Evolutionary conservation across 495 filamentous ascomycete species (phyloP), one percentile per base, ranked within the genome.

Genomic region (Tuber melanosporum): DNA sequence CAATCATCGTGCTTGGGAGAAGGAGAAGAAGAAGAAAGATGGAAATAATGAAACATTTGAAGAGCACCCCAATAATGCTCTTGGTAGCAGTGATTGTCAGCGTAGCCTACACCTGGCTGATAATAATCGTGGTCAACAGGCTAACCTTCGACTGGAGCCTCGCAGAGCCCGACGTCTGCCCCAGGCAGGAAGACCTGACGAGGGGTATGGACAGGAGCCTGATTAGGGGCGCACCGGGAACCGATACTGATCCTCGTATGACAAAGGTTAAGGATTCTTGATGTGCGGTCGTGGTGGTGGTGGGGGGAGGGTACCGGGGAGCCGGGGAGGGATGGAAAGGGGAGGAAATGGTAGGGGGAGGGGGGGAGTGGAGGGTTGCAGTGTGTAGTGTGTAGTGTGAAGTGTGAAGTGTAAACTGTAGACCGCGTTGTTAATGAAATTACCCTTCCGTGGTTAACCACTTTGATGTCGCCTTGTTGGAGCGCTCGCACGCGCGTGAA

Each of bases 141-240:
- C 0, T 66, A 12, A 66, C 57, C n/a, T 66, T 66, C n/a, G 57
- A 66, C 26, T 62, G 52, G 52, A 10, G n/a, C 57, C 57, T 66
- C 57, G 57, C 57, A 66, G 57, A 66, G 57, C 57, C n/a, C n/a
- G 57, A 32, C n/a, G n/a, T 62, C 52, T 62, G 52, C 52, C 52
- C 52, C n/a, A 62, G 52, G 52, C 6, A 32, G n/a, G 52, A 62
- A n/a, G n/a, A 15, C n/a, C 0, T 32, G n/a, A n/a, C 22, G 52
- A 62, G 26, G n/a, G 52, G 52, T 7, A 9, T 62, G n/a, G 52
- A 62, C 52, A 62, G 52, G n/a, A 62, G 52, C 12, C 52, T 62
- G 22, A 62, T 62, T 4, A 62, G n/a, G n/a, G 52, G n/a, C 22
- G n/a, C 52, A 2, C 52, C n/a, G n/a, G 52, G 52, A 20, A 62